phyloP scores from a whole-genome alignment of 371 early-diverging fungal species.

The Dinochytrium kinnereticum region DNA sequence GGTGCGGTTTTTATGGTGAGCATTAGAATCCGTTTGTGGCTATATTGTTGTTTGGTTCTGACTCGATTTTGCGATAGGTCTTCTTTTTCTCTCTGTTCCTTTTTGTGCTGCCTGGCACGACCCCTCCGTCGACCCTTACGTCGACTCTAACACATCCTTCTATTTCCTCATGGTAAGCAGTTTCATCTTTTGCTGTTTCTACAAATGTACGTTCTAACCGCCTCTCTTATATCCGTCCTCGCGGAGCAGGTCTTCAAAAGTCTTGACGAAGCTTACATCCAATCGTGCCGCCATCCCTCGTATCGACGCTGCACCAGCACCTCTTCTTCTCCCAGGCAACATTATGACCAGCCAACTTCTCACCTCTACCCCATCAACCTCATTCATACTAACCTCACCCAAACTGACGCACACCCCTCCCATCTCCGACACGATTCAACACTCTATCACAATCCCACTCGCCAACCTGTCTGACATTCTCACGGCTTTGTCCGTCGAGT shows the following conservation, averaged over 20 bases:
- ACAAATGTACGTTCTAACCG: neutral
- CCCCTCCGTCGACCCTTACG: neutral
- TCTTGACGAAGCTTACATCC: neutral
- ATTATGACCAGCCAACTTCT: neutral
- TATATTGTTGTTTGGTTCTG: neutral
- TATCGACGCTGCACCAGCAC: slow-evolving; percentile 3
- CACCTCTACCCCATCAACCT: neutral
- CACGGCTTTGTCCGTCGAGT: neutral
- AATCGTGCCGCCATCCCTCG: neutral
- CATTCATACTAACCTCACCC: neutral
- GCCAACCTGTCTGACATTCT: neutral
- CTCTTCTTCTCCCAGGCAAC: slow-evolving; percentile 2
- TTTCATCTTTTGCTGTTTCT: slow-evolving; percentile 7
- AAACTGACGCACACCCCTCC: neutral
- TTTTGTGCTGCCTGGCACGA: slow-evolving; percentile 53
- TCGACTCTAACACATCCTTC: neutral
- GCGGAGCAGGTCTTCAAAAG: neutral
- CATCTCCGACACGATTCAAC: neutral
- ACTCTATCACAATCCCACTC: neutral
- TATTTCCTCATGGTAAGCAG: slow-evolving; percentile 3
- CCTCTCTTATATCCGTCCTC: neutral
- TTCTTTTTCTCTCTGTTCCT: slow-evolving; percentile 65
- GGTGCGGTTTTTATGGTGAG: slow-evolving; percentile 78
- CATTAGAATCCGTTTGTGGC: slow-evolving; percentile 13
- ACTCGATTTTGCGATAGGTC: slow-evolving; percentile 14